A percentile compares a stretch with the other conserved stretches of the same genome.
Conservation (phyloP, 352 stramenopile species). For the Poterioochromonas sp. region DNA sequence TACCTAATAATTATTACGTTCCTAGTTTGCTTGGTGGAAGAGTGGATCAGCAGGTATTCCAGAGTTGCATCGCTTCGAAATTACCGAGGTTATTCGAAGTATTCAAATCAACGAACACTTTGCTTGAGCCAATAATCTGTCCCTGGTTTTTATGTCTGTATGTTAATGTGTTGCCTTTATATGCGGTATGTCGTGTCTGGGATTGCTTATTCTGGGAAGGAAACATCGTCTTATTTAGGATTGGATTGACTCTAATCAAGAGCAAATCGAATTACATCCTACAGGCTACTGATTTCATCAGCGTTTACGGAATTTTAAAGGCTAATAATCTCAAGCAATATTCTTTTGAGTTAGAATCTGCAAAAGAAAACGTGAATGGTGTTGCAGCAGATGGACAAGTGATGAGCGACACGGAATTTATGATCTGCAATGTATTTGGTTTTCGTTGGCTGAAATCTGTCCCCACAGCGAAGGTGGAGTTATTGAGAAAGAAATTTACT, state of each 20-base stretch:
- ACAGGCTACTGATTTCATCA: background rate
- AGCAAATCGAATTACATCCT: background rate
- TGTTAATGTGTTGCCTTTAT: slow-evolving; percentile 71
- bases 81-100: slow-evolving; percentile 60
- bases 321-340: background rate
- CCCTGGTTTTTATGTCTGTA: slow-evolving; percentile 82
- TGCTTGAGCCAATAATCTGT: slow-evolving; percentile 72
- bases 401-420: background rate
- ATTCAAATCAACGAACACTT: slow-evolving; percentile 58
- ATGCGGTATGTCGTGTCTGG: slow-evolving; percentile 66
- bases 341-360: background rate
- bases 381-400: background rate
- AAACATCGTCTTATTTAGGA: slow-evolving; percentile 66
- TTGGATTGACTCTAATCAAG: slow-evolving; percentile 62
- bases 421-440: background rate
- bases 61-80: slow-evolving; percentile 66
- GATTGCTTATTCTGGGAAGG: slow-evolving; percentile 77
- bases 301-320: slow-evolving; percentile 8
- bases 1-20: slow-evolving; percentile 65
- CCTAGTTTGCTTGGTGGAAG: slow-evolving; percentile 66
- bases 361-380: background rate
- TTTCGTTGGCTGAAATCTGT: slow-evolving; percentile 11
- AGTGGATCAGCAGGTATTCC: slow-evolving; percentile 68
- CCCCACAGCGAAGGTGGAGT: background rate
- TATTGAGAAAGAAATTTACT: background rate